Evolutionary conservation across 306 rosid species (phyloP).

Genomic region (Adenanthera pavonina): DNA sequence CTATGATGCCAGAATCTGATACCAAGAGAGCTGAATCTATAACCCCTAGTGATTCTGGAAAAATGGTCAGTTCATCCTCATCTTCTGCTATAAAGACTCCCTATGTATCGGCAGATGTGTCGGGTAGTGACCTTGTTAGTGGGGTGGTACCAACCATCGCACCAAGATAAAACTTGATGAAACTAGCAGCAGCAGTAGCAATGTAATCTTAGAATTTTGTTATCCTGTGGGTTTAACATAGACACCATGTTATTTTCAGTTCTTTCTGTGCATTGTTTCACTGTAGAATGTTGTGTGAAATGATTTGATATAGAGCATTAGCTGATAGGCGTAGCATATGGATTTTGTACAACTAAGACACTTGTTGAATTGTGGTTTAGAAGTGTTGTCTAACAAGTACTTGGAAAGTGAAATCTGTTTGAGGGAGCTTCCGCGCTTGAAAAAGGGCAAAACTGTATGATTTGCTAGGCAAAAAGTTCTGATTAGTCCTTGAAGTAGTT

Average conservation of each 20-base stretch:
- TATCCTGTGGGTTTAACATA: slow-evolving; percentile 15
- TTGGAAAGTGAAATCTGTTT: neutral
- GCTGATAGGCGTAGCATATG: neutral
- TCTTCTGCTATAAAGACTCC: slow-evolving; percentile 59
- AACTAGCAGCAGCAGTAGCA: neutral
- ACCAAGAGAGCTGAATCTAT: slow-evolving; percentile 34
- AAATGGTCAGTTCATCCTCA: slow-evolving; percentile 55
- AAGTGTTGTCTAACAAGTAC: neutral
- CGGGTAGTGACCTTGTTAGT: slow-evolving; percentile 80
- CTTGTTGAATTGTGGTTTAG: neutral
- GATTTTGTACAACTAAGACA: neutral
- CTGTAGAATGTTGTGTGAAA: slow-evolving; percentile 12
- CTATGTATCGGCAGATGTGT: slow-evolving; percentile 58
- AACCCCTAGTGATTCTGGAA: slow-evolving; percentile 43
- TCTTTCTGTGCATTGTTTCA: slow-evolving; percentile 2
- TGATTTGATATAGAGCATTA: slow-evolving; percentile 5
- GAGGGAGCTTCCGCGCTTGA: too few relatives aligned
- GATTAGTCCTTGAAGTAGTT: neutral
- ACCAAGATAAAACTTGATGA: slow-evolving; percentile 68
- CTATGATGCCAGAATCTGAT: slow-evolving; percentile 63
- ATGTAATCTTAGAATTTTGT: slow-evolving; percentile 16
- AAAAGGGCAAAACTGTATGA: neutral
- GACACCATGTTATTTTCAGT: neutral
- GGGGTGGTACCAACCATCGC: slow-evolving; percentile 63
- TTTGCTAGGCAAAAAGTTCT: neutral